phyloP scores from a whole-genome alignment of 176 grass and related monocot species.

The Paspalum notatum region DNA sequence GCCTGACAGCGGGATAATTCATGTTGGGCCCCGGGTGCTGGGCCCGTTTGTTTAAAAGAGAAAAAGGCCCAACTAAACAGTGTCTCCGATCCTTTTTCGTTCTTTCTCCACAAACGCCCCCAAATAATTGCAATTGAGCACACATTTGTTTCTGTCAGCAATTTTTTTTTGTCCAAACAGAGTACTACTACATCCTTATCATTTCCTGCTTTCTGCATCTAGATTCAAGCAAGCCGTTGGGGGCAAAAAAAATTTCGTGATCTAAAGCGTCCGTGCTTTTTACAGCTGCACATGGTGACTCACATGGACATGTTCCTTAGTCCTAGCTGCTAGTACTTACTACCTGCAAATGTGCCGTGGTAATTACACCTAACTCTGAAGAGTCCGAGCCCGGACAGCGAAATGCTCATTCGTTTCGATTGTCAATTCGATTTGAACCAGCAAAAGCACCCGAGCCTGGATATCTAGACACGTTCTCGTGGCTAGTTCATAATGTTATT shows the following conservation, averaged over 20 bases:
- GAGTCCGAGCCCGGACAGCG: background rate
- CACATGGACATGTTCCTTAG: conserved; percentile 38
- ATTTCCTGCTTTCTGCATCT: background rate
- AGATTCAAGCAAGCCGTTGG: background rate
- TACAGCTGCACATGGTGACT: conserved; percentile 36
- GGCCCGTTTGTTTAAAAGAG: conserved; percentile 16
- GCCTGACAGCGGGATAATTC: background rate
- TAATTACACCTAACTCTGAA: background rate
- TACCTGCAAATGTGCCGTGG: conserved; percentile 5
- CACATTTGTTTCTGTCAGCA: conserved; percentile 23
- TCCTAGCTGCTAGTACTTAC: background rate
- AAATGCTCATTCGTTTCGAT: background rate
- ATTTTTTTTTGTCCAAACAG: background rate
- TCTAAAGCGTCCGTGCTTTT: conserved; percentile 50
- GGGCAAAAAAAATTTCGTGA: background rate
- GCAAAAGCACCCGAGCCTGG: background rate
- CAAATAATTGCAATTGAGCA: background rate
- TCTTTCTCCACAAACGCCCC: background rate
- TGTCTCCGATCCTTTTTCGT: background rate
- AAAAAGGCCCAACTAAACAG: background rate
- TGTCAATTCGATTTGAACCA: conserved; percentile 9
- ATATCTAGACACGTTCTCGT: background rate
- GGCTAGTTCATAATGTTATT: background rate
- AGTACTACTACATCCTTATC: background rate
- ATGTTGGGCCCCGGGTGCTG: background rate